These are phyloP conservation scores for Candolleomyces aberdarensis DNA, from an alignment of 768 basidiomycete species.

Conservation along the genomic window DNA sequence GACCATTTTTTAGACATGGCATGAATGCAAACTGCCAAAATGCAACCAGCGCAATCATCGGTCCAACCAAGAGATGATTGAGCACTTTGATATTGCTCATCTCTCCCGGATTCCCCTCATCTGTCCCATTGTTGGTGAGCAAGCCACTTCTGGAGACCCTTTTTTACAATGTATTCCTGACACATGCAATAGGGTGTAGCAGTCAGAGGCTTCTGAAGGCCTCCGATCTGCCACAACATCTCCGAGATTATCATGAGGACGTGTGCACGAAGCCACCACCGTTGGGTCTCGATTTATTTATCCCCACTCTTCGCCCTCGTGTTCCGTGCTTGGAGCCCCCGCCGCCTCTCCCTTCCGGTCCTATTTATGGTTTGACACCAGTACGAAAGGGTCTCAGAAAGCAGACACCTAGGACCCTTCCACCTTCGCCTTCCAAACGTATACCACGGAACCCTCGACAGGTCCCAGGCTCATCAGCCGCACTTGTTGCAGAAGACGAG, in stretches of 20 bases:
- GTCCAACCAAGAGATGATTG: constrained; percentile 14
- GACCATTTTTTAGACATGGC: background rate
- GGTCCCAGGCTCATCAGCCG: background rate
- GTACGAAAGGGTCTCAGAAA: background rate
- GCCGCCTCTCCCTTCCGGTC: background rate
- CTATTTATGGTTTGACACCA: background rate
- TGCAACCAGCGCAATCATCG: constrained; percentile 18
- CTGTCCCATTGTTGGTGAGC: constrained; percentile 25
- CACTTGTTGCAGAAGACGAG: background rate
- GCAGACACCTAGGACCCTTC: background rate
- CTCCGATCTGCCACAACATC: background rate
- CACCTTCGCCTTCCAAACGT: background rate
- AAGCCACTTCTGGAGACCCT: background rate
- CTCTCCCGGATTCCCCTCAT: constrained; percentile 18
- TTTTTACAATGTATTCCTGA: background rate
- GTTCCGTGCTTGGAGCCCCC: background rate
- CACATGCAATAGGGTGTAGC: constrained; percentile 3
- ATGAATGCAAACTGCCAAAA: constrained; percentile 17
- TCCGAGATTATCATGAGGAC: constrained; percentile 2
- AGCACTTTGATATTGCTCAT: constrained; percentile 24
- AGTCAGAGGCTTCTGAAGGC: background rate
- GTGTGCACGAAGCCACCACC: background rate
- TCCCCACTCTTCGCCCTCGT: background rate
- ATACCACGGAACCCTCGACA: constrained; percentile 4
- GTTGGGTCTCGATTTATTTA: background rate